phyloP scores from a whole-genome alignment of 2,329 filamentous ascomycete genomes.

The Boeremia exigua region DNA sequence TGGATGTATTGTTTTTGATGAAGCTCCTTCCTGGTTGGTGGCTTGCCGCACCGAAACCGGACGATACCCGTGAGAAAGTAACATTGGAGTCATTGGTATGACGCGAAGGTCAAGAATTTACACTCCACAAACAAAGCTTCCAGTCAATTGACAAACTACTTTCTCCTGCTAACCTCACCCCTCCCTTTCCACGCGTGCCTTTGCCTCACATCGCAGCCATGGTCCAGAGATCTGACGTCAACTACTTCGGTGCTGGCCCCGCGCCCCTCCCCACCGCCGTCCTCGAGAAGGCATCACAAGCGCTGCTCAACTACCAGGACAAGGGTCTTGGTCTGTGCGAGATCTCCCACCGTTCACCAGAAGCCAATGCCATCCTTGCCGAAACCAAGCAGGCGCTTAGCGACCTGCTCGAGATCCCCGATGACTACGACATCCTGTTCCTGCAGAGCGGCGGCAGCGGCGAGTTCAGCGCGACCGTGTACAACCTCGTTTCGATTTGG shows the following conservation, averaged over 20 bases:
- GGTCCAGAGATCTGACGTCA: constrained; percentile 75
- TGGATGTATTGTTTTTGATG: constrained; percentile 5
- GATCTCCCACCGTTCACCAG: constrained; percentile 83
- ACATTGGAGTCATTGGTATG: constrained; percentile 38
- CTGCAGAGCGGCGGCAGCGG: constrained; percentile 87
- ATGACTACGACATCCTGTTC: constrained; percentile 86
- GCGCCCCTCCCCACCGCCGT: constrained; percentile 84
- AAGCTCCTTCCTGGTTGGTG: constrained; percentile 2
- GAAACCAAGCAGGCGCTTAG: constrained; percentile 77
- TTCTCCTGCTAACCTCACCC: constrained; percentile 6
- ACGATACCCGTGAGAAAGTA: constrained; percentile 17
- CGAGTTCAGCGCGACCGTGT: constrained; percentile 81
- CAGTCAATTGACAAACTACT: constrained; percentile 8
- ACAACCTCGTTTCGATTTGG: constrained; percentile 86
- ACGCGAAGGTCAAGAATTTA: constrained; percentile 28
- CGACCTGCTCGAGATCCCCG: constrained; percentile 78
- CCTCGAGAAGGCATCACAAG: constrained; percentile 75
- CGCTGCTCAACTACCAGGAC: constrained; percentile 80
- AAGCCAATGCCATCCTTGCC: constrained; percentile 79
- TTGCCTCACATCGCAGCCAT: constrained; percentile 52
- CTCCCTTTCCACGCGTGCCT: constrained; percentile 10
- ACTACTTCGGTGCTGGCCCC: constrained; percentile 90
- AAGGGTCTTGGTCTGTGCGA: constrained; percentile 87
- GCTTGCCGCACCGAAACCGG: constrained; percentile 29
- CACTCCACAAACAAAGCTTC: constrained; percentile 19